A percentile compares a stretch with the other conserved stretches of the same genome.
phyloP scores from a whole-genome alignment of 176 grass and related monocot genomes.

The Carex myosuroides region DNA sequence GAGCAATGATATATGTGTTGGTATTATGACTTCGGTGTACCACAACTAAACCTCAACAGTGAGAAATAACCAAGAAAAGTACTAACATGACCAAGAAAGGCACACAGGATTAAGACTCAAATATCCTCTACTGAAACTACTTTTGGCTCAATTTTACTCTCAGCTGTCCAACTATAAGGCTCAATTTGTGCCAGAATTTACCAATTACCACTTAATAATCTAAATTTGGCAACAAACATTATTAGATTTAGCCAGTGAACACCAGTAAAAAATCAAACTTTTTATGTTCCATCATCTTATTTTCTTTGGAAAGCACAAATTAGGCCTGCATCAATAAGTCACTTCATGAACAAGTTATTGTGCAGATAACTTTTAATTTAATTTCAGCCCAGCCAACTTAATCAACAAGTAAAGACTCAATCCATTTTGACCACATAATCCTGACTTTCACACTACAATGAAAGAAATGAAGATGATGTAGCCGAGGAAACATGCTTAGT shows the following conservation, averaged over 20 bases:
- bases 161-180: background rate
- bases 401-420: background rate
- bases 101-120: background rate
- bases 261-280: background rate
- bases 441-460: background rate
- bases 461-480: background rate
- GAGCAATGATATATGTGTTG: background rate
- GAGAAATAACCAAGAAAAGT: background rate
- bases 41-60: background rate
- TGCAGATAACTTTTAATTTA: too few species aligned
- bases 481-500: background rate
- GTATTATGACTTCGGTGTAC: background rate
- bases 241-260: background rate
- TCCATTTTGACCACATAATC: too few species aligned
- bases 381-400: background rate
- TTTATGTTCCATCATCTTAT: background rate
- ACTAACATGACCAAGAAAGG: background rate
- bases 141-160: background rate
- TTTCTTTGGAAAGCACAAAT: background rate
- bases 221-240: background rate
- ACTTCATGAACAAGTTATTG: background rate
- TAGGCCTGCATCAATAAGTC: background rate
- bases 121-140: background rate
- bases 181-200: background rate
- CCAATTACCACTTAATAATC: background rate